Base-by-base conservation (phyloP, 148 eudicot species). In the Cornus kousa region DNA sequence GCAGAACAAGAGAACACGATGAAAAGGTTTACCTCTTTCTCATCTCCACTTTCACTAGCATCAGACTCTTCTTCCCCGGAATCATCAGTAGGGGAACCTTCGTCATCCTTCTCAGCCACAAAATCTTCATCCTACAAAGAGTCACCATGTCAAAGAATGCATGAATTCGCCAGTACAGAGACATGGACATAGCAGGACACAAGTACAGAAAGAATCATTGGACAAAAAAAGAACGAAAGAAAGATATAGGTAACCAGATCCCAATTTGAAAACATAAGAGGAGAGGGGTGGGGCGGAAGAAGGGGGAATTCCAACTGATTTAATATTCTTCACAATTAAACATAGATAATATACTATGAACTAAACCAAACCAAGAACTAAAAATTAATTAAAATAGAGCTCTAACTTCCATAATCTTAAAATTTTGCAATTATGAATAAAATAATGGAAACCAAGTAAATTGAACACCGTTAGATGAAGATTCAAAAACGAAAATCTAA, bases 21-120 rank as follows among this genome's bases (percentile, higher is more conserved):
- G 22, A 7, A 12, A 66, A 59, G 59, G 28, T 39, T 70, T 80
- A 93, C 99, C 94, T 95, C 97, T 59, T 79, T 83, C 64, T 85
- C 93, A 65, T 79, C 89, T 72, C 89, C 92, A 74, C 87, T 85
- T 43, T 72, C 87, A 82, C 97, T 96, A 68, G 84, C 98, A 90
- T 94, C 89, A 67, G 97, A 91, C 31, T 84, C 91, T 17, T 84
- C 99, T 80, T 72, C 97, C 14, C 85, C 95, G 71, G 99, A 96
- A 79, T 92, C 95, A 86, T 96, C 99, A 74, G 97, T 89, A 9
- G 99, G 92, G 22, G 99, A 96, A 33, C 98, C 99, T 39, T 79
- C 88, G 81, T 96, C 99, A 80, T 93, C 95, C 85, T 86, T 85
- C 23, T 91, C 98, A 72, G 33, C 70, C 85, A 87, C 90, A 83